Percentiles rank a stretch among this genome's conserved stretches.
These are phyloP conservation scores for Boletus subcaerulescens DNA, from an alignment of 768 basidiomycete species.

Conservation along the genomic window DNA sequence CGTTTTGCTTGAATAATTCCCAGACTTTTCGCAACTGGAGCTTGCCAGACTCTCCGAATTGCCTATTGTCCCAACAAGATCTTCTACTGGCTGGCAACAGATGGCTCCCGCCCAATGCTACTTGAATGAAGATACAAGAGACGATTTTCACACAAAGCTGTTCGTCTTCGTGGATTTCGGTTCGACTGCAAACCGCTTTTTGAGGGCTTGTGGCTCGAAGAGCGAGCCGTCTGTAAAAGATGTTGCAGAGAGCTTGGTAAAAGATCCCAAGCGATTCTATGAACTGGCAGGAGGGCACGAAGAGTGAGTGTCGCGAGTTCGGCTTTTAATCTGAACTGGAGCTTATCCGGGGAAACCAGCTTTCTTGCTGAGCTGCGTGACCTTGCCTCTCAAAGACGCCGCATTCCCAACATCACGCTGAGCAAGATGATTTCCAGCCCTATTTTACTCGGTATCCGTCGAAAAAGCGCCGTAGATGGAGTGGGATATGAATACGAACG, in stretches of 20 bases:
- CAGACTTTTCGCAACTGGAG: conserved; percentile 53
- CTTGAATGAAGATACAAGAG: conserved; percentile 48
- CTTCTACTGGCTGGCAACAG: conserved; percentile 22
- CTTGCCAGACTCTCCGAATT: conserved; percentile 51
- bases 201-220: conserved; percentile 82
- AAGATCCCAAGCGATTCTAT: conserved; percentile 66
- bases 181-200: conserved; percentile 69
- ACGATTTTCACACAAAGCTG: conserved; percentile 67
- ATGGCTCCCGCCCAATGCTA: conserved; percentile 65
- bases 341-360: conserved; percentile 36
- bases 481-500: conserved; percentile 54
- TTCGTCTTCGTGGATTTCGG: conserved; percentile 90
- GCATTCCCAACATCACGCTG: conserved; percentile 45
- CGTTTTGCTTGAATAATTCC: background rate
- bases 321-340: background rate
- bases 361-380: conserved; percentile 79
- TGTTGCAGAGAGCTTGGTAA: conserved; percentile 62
- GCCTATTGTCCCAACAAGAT: conserved; percentile 46
- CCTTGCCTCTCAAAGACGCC: conserved; percentile 64
- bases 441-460: conserved; percentile 55
- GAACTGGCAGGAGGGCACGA: conserved; percentile 59
- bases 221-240: conserved; percentile 82
- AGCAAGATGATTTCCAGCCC: conserved; percentile 63
- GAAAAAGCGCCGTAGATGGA: conserved; percentile 39
- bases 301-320: conserved; percentile 42